phyloP scores from a whole-genome alignment of 176 grass and related monocot species.

The Triticum dicoccoides region DNA sequence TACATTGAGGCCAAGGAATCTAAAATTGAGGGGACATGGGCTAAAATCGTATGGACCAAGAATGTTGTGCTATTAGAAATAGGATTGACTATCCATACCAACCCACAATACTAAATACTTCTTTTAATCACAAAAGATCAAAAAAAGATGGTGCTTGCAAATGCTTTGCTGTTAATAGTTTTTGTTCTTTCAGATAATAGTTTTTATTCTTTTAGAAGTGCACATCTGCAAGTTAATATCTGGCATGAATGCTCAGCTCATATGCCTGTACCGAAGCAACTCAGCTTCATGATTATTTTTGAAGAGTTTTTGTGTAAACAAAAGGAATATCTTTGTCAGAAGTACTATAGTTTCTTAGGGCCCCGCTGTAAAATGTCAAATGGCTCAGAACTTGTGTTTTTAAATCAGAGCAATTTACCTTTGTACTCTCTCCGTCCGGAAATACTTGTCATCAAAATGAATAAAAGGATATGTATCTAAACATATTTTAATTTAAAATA shows the following conservation, averaged over 20 bases:
- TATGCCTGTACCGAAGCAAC: background rate
- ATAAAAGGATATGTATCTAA: too few species aligned
- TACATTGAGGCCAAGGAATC: too few species aligned
- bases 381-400: background rate
- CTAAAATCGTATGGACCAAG: too few species aligned
- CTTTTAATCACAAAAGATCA: background rate
- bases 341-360: background rate
- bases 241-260: background rate
- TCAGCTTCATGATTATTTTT: background rate
- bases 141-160: background rate
- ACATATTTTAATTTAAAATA: too few species aligned
- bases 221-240: background rate
- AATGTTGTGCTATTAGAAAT: too few species aligned
- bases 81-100: too few species aligned
- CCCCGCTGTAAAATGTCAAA: background rate
- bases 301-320: background rate
- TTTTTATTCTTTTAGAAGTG: background rate
- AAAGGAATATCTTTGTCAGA: background rate
- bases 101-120: background rate
- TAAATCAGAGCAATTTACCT: background rate
- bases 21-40: too few species aligned
- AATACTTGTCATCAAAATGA: too few species aligned
- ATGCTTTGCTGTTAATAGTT: background rate
- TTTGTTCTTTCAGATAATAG: background rate
- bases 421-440: background rate